phyloP scores from a whole-genome alignment of 1,284 basidiomycete genomes.

The Mycena sp. region DNA sequence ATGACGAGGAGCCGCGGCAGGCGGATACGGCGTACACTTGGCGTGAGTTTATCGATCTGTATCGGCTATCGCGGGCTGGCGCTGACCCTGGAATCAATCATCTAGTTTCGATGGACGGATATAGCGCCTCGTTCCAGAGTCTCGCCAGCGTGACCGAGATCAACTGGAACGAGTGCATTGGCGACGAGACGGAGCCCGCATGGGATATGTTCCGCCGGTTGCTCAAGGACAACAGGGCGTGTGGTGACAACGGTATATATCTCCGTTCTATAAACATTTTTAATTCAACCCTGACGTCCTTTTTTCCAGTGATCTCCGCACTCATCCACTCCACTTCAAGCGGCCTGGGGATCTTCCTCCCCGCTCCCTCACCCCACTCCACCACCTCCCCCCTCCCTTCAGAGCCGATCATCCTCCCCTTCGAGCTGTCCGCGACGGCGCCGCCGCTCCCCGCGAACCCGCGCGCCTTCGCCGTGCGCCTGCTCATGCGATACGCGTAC shows the following conservation, averaged over 20 bases:
- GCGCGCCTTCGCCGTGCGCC: slow-evolving; percentile 27
- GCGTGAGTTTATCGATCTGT: background rate
- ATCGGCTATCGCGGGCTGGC: background rate
- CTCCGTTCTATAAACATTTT: too few relatives aligned
- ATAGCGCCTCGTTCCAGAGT: slow-evolving; percentile 5
- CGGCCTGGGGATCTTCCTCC: slow-evolving; percentile 30
- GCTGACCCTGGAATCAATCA: background rate
- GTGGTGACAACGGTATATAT: background rate
- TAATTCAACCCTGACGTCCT: too few relatives aligned
- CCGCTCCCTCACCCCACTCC: background rate
- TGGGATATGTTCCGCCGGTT: slow-evolving; percentile 23
- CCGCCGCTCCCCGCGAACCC: slow-evolving; percentile 23
- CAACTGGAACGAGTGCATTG: slow-evolving; percentile 6
- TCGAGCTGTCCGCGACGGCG: slow-evolving; percentile 8
- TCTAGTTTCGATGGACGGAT: slow-evolving; percentile 24
- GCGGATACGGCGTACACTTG: slow-evolving; percentile 2
- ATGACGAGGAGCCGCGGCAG: background rate
- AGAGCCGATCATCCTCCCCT: slow-evolving; percentile 25
- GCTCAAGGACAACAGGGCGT: background rate
- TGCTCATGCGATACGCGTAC: slow-evolving; percentile 30
- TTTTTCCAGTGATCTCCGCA: slow-evolving; percentile 17
- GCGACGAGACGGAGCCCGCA: slow-evolving; percentile 1
- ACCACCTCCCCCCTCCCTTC: background rate
- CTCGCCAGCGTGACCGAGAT: background rate
- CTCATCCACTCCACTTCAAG: slow-evolving; percentile 7